These are phyloP conservation scores for Elongisporangium senticosum DNA, from an alignment of 352 stramenopile species.

Conservation along the genomic window DNA sequence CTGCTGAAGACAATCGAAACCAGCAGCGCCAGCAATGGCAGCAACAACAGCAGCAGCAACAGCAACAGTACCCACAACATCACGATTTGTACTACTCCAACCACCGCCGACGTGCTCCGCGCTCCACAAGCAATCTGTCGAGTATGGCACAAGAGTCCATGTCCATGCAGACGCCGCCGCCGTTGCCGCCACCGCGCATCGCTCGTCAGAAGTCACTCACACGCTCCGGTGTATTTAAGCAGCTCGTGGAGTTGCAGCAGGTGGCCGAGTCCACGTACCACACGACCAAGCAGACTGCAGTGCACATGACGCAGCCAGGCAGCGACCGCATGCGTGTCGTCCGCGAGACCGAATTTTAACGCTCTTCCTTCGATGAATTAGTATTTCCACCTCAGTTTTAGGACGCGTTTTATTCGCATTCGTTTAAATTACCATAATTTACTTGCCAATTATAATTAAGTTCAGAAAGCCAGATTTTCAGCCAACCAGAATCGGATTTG, in stretches of 20 bases:
- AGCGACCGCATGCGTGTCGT: neutral
- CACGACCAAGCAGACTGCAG: slow-evolving; percentile 30
- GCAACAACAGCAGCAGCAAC: slow-evolving; percentile 3
- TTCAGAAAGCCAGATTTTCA: too few relatives aligned
- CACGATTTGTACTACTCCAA: neutral
- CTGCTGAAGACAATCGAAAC: neutral
- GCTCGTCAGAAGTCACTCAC: neutral
- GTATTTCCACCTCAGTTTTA: neutral
- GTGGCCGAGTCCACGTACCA: slow-evolving; percentile 29
- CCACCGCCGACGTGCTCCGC: neutral
- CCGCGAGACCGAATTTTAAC: neutral
- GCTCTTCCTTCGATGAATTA: neutral
- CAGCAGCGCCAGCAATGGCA: slow-evolving; percentile 8
- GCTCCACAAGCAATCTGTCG: neutral
- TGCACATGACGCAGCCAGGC: slow-evolving; percentile 19
- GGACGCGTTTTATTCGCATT: neutral
- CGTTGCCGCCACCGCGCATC: neutral
- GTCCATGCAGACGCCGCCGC: neutral
- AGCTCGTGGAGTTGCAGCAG: slow-evolving; percentile 32
- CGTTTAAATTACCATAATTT: neutral
- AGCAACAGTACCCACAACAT: neutral
- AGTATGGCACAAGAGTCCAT: neutral
- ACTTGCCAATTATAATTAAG: neutral
- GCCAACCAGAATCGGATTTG: neutral
- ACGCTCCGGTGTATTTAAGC: slow-evolving; percentile 8